Percentiles rank a stretch among this genome's conserved stretches.
phyloP scores from a whole-genome alignment of 148 eudicot species.

The Persicaria tinctoria region DNA sequence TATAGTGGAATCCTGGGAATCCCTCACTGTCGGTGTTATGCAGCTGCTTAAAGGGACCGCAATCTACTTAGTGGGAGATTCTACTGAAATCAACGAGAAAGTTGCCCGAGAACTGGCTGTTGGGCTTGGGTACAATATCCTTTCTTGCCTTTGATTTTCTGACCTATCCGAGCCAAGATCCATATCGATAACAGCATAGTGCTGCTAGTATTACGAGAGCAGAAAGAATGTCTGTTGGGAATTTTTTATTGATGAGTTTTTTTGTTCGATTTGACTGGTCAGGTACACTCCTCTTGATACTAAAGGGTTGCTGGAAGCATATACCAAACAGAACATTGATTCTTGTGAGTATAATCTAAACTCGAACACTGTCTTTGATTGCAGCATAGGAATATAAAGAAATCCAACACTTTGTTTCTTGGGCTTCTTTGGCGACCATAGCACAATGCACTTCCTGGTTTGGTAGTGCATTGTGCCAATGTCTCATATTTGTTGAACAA shows the following conservation, averaged over 20 bases:
- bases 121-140: conserved; percentile 53
- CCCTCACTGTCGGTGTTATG: conserved; percentile 56
- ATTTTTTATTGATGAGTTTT: neutral
- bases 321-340: conserved; percentile 58
- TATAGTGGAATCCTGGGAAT: conserved; percentile 86
- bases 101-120: conserved; percentile 78
- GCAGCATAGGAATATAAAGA: neutral
- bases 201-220: neutral
- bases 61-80: conserved; percentile 75
- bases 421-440: neutral
- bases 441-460: no score
- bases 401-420: neutral
- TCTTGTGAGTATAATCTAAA: conserved; percentile 51
- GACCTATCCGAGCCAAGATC: neutral
- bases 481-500: neutral
- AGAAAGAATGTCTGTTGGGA: neutral
- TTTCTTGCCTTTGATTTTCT: neutral
- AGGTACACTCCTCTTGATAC: conserved; percentile 86
- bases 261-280: conserved; percentile 20
- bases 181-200: neutral
- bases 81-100: conserved; percentile 66
- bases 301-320: conserved; percentile 66
- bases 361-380: conserved; percentile 3
- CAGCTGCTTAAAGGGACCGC: conserved; percentile 85
- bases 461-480: no score